Evolutionary conservation across 2,329 filamentous ascomycete species (phyloP), one percentile per base, ranked within the genome.

Genomic region (Dactylellina sp.): DNA sequence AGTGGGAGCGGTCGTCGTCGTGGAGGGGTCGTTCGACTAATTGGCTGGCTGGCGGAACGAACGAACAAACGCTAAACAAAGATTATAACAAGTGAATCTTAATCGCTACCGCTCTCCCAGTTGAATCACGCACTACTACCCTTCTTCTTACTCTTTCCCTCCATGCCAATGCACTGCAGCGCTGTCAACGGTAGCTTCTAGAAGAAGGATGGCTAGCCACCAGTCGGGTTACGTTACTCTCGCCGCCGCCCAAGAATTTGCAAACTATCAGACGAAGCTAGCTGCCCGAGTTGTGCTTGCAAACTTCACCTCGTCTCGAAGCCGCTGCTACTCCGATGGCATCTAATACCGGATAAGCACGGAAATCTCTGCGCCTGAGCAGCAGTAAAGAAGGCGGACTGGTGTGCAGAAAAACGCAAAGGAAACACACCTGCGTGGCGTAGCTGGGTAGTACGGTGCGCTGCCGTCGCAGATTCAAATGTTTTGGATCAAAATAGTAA

Each of bases 281-380:
- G 39, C 39, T 42, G 16, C 7, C 16, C 16, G 4, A 42, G 39
- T 18, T 7, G n/a, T 2, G 20, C 22, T 57, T 42, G 53, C 16
- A 16, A 14, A 16, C 22, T 57, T 53, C 28, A 42, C 37, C 53
- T 68, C 63, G 63, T 68, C 63, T 68, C 63, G 53, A 66, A 39
- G 24, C 53, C 47, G 18, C 35, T 49, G 40, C 28, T 28, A 6
- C 20, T 16, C 39, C 47, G 40, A 14, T 66, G 40, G 49, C 32
- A 66, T 49, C 55, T 20, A 57, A 37, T 35, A 35, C 66, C 66
- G 66, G 66, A 71, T 71, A 71, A 71, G 66, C 66, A 71, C 66
- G 66, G 50, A 63, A 42, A 47, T 46, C 39, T 49, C 44, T 68
- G 46, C 55, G 63, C 42, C 50, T 47, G 52, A 57, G 42, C 47